Base-by-base conservation (phyloP, 164 flowering plant species). In the Tetrastigma voinierianum region DNA sequence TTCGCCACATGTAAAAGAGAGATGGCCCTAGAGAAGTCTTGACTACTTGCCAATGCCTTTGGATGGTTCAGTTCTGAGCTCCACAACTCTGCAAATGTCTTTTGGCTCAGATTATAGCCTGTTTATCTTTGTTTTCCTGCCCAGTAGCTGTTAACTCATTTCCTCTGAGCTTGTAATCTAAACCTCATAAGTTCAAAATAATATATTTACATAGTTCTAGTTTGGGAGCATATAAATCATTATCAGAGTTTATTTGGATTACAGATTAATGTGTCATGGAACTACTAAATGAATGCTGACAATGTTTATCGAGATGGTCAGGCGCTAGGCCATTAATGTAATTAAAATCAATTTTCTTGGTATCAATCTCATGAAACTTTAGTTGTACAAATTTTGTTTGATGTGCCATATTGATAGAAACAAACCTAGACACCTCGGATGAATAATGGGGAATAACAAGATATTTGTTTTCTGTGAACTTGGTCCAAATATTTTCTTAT, bases 1-100 rank as follows among this genome's bases (percentile, higher is more conserved):
- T 96, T 44, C 87, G 90, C 14, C n/a, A n/a, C n/a, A 96, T 93
- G 80, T 98, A 96, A 77, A 93, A 84, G 89, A 90, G 99, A 75
- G 98, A 96, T 67, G 67, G 89, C 46, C 91, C 95, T 8, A 97
- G 93, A 78, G 93, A 88, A 72, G 91, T 89, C 67, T n/a, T n/a
- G n/a, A n/a, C n/a, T n/a, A 93, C 93, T n/a, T n/a, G 11, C 98
- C 95, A 11, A 88, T 93, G 97, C 84, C 93, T 47, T 64, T 96
- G 75, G 99, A 96, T 80, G 99, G 99, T 66, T 88, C 98, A 12
- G 83, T 96, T 25, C 68, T 98, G 93, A 81, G 93, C 99, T 6
- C 99, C 99, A 12, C 99, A 96, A 63, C 95, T 96, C 62, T 83
- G 84, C 83, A n/a, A 93, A 71, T 79, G 95, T 93, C 53, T 96